phyloP scores from a whole-genome alignment of 1,284 basidiomycete genomes.

The Vanrija pseudolonga region DNA sequence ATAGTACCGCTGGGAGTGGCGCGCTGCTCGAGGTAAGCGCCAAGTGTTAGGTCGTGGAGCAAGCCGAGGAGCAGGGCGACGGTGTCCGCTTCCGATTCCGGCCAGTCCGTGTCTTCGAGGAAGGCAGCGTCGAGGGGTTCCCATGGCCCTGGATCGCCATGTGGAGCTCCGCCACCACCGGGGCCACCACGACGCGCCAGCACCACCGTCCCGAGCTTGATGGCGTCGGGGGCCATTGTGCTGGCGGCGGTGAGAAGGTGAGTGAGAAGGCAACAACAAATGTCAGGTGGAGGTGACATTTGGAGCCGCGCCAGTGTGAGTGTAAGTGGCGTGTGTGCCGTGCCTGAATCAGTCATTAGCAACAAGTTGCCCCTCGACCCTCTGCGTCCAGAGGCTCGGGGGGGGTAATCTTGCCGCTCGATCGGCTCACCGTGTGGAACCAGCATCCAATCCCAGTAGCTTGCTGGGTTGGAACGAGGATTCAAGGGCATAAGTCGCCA shows the following conservation, averaged over 20 bases:
- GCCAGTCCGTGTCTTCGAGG: not conserved
- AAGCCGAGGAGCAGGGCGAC: not conserved
- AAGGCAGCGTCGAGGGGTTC: not conserved
- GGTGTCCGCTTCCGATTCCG: not conserved
- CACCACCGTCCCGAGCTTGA: slow-evolving; percentile 2
- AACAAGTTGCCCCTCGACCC: no score
- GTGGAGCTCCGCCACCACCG: not conserved
- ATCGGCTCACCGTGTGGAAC: no score
- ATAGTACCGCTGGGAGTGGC: not conserved
- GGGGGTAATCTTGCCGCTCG: no score
- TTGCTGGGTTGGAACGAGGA: no score
- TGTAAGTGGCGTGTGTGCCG: no score
- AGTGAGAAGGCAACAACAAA: no score
- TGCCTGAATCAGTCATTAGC: no score
- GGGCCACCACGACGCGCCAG: not conserved
- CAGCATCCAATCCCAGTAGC: no score
- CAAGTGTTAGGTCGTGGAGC: not conserved
- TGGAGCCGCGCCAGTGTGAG: no score
- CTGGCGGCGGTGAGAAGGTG: not conserved
- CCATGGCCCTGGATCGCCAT: not conserved
- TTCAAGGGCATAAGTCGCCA: no score
- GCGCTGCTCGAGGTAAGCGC: not conserved
- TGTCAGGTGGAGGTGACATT: no score
- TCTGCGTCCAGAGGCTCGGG: no score
- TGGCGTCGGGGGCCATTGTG: not conserved